These are phyloP conservation scores for Rhodosorus marinus DNA, from an alignment of 23 red algal genomes.

Conservation along the genomic window DNA sequence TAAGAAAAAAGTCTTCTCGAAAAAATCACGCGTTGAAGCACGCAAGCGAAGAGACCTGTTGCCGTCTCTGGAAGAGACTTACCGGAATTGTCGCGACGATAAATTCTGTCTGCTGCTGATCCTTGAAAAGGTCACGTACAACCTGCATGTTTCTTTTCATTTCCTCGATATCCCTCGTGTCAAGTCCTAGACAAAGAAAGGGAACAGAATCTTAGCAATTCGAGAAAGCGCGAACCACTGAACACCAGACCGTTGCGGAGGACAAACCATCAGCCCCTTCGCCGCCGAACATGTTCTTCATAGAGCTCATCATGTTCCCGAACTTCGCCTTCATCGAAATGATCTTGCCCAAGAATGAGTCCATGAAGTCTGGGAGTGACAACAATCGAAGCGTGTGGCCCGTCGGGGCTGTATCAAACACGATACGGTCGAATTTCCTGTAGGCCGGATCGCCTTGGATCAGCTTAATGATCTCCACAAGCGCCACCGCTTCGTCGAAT, in stretches of 20 bases:
- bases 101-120: slow-evolving; percentile 85
- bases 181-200: slow-evolving; percentile 4
- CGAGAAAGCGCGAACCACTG: not conserved
- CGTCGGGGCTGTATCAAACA: slow-evolving; percentile 93
- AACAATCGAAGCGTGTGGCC: slow-evolving; percentile 79
- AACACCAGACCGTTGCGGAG: not conserved
- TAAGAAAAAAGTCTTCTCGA: too few species aligned
- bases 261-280: slow-evolving; percentile 11
- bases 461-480: slow-evolving; percentile 90
- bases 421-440: slow-evolving; percentile 58
- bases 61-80: too few species aligned
- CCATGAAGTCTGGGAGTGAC: slow-evolving; percentile 82
- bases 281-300: slow-evolving; percentile 79
- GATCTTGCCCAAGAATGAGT: slow-evolving; percentile 84
- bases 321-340: slow-evolving; percentile 55
- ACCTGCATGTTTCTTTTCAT: slow-evolving; percentile 75
- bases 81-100: slow-evolving; percentile 95
- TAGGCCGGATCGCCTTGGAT: slow-evolving; percentile 69
- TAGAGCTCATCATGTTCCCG: slow-evolving; percentile 64
- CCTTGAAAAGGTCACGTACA: slow-evolving; percentile 71
- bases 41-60: not conserved
- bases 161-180: slow-evolving; percentile 98
- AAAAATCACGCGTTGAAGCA: not conserved
- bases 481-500: slow-evolving; percentile 89
- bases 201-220: slow-evolving; percentile 15